Evolutionary conservation across 2,329 filamentous ascomycete genomes (phyloP), one percentile per base, ranked within the genome.

Genomic region (Penicillium sp.): DNA sequence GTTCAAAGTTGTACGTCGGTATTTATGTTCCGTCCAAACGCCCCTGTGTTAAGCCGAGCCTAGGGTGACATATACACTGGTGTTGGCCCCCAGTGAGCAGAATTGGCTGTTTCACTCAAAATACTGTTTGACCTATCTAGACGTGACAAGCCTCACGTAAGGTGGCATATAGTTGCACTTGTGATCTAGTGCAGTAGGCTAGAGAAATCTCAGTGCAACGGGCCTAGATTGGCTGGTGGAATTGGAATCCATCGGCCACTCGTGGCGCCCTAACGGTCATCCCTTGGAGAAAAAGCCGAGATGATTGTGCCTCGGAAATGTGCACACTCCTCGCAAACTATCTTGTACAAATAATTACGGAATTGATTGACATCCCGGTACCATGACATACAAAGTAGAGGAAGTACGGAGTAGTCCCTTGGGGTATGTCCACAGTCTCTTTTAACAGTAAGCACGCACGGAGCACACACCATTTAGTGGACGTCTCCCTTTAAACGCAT

Each of bases 381-480:
- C 62, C 61, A 59, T 62, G 58, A 61, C 56, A 62, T 57, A n/a
- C n/a, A n/a, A n/a, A n/a, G n/a, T n/a, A 49, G 49, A 61, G 46
- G 31, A 13, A 33, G 29, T 31, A 31, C 10, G 10, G 23, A 25
- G 31, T 12, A 31, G 10, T 31, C 29, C 29, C 29, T 31, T 31
- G 29, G 10, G 29, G 29, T 31, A 9, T 29, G 27, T 31, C 12
- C 31, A 33, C 13, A 8, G 8, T 23, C 15, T 29, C n/a, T n/a
- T n/a, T 38, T 35, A 31, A 29, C 19, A 25, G 41, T 29, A 27
- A 53, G 43, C 27, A 50, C 21, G 45, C 52, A 48, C 53, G 38
- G 53, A 43, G 46, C 37, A 27, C 31, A 29, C 29, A 50, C 19
- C 10, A 31, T 29, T 37, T 42, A 29, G 43, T 35, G 37, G 37